phyloP scores from a whole-genome alignment of 208 protist species.

The Leptomonas pyrrhocoris region DNA sequence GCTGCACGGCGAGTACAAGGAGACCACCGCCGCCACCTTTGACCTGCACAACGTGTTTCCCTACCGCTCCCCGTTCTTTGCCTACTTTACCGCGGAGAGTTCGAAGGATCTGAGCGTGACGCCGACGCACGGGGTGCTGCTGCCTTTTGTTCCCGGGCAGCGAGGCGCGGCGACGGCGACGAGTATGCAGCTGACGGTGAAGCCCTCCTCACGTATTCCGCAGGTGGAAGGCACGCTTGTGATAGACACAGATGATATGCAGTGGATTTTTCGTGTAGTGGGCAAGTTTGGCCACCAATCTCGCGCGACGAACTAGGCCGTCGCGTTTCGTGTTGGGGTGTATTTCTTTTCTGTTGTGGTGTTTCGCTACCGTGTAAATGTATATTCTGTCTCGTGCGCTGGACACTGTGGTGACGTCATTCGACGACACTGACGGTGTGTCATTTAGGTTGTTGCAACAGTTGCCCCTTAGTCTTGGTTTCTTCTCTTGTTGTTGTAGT shows the following conservation, averaged over 20 bases:
- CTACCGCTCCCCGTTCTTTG: slow-evolving; percentile 76
- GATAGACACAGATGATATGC: slow-evolving; percentile 93
- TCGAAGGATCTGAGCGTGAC: slow-evolving; percentile 79
- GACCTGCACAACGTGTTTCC: slow-evolving; percentile 90
- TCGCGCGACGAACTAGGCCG: slow-evolving; percentile 3
- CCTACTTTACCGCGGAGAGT: slow-evolving; percentile 89
- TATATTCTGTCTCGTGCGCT: no score
- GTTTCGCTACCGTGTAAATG: no score
- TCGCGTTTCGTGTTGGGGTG: not conserved
- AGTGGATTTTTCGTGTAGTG: slow-evolving; percentile 89
- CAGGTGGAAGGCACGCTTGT: slow-evolving; percentile 83
- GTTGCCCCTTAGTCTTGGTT: no score
- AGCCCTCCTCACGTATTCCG: slow-evolving; percentile 67
- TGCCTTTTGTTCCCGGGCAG: slow-evolving; percentile 70
- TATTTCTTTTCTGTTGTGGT: slow-evolving; percentile 19
- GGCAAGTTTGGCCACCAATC: slow-evolving; percentile 54
- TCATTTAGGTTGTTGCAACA: no score
- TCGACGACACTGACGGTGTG: no score
- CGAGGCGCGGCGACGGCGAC: slow-evolving; percentile 37
- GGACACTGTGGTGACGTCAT: no score
- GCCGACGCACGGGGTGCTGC: slow-evolving; percentile 74
- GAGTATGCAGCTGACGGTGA: slow-evolving; percentile 61
- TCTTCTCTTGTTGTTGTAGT: no score
- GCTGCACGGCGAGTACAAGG: slow-evolving; percentile 61
- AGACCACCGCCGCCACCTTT: slow-evolving; percentile 69